Evolutionary conservation across 1,284 basidiomycete genomes (phyloP).

Genomic region (Boletus mariae): DNA sequence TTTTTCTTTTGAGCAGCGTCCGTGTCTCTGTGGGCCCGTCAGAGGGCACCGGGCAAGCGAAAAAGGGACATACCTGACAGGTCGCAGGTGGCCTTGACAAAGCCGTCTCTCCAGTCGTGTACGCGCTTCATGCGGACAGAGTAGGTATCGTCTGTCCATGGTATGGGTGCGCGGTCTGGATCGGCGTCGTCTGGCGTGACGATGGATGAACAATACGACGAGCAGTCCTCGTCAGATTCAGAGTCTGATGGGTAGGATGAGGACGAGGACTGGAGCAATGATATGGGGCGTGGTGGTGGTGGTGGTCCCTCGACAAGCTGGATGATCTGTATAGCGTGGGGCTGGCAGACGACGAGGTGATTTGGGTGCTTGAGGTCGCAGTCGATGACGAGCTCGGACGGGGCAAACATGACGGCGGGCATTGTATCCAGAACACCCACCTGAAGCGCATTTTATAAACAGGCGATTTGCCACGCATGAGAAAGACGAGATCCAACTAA

Average conservation of each 20-base stretch:
- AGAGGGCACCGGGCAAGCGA: not conserved
- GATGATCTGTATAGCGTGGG: slow-evolving; percentile 60
- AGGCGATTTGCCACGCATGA: not conserved
- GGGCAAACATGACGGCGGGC: slow-evolving; percentile 25
- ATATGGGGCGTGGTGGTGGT: slow-evolving; percentile 43
- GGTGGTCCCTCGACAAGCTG: slow-evolving; percentile 66
- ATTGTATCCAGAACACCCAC: not conserved
- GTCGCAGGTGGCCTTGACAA: slow-evolving; percentile 31
- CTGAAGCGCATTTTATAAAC: slow-evolving; percentile 15
- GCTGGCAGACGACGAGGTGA: slow-evolving; percentile 50
- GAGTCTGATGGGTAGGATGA: slow-evolving; percentile 35
- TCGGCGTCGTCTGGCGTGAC: slow-evolving; percentile 27
- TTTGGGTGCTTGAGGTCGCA: slow-evolving; percentile 34
- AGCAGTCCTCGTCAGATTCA: slow-evolving; percentile 42
- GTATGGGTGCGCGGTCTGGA: slow-evolving; percentile 19
- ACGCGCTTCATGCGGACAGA: slow-evolving; percentile 52
- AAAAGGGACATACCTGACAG: slow-evolving; percentile 31
- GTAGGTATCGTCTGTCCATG: slow-evolving; percentile 49
- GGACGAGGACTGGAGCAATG: slow-evolving; percentile 40
- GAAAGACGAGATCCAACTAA: slow-evolving; percentile 22
- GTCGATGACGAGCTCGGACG: slow-evolving; percentile 25
- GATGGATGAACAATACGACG: slow-evolving; percentile 69
- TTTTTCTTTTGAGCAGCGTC: slow-evolving; percentile 27
- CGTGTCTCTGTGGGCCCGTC: slow-evolving; percentile 14
- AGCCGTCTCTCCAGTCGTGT: slow-evolving; percentile 58